Conservation (phyloP, 805 yeast species). For the Candida golubevii region DNA sequence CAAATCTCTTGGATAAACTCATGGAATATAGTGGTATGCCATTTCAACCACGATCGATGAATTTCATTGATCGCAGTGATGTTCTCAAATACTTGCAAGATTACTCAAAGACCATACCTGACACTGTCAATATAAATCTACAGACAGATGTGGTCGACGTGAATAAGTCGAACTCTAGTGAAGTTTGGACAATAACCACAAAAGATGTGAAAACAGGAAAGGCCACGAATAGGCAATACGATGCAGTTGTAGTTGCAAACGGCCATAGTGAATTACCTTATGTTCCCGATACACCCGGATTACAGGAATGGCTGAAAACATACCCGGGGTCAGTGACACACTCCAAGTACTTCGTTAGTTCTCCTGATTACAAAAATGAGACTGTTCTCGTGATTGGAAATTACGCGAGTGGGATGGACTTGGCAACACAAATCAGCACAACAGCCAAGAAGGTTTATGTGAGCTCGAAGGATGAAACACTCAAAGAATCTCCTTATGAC, state of each 20-base stretch:
- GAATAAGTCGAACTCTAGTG: constrained; percentile 5
- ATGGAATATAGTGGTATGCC: constrained; percentile 63
- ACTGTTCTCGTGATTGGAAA: constrained; percentile 66
- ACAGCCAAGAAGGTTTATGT: constrained; percentile 16
- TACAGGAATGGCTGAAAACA: constrained; percentile 25
- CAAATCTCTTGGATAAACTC: constrained; percentile 26
- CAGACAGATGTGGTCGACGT: constrained; percentile 28
- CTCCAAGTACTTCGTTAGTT: constrained; percentile 31
- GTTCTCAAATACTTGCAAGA: constrained; percentile 56
- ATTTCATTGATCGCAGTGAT: constrained; percentile 57
- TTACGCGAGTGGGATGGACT: constrained; percentile 73
- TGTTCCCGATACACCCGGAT: constrained; percentile 31
- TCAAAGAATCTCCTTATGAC: constrained; percentile 7
- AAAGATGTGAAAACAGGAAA: constrained; percentile 6
- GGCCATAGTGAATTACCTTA: constrained; percentile 37
- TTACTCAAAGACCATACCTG: constrained; percentile 43
- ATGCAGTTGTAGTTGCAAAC: constrained; percentile 37
- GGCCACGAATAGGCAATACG: constrained; percentile 23
- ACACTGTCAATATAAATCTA: constrained; percentile 35
- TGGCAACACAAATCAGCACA: constrained; percentile 56
- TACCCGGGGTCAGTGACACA: constrained; percentile 28
- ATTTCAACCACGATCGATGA: constrained; percentile 43
- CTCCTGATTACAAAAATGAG: constrained; percentile 22
- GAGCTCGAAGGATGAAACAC: constrained; percentile 11
- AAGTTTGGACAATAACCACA: constrained; percentile 9